Conservation (phyloP, 106 monocot genomes). For the Platanthera guangdongensis region DNA sequence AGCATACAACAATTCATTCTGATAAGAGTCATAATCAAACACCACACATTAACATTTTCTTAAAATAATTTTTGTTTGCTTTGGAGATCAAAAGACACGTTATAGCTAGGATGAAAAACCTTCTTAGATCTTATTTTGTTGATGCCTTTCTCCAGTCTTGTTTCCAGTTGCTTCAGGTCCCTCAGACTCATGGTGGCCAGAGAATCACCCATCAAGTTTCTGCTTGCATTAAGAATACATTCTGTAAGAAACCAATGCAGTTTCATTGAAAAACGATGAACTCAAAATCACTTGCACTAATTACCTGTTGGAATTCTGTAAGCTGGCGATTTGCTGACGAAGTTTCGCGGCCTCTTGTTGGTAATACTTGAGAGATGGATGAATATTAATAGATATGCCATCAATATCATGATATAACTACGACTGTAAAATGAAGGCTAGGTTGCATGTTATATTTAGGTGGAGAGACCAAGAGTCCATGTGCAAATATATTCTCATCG, state of each 20-base stretch:
- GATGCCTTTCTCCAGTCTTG: slow-evolving; percentile 23
- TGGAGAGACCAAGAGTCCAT: no score
- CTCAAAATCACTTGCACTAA: neutral
- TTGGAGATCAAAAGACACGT: neutral
- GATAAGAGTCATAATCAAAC: neutral
- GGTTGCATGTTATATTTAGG: neutral
- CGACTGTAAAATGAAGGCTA: neutral
- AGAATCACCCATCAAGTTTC: slow-evolving; percentile 23
- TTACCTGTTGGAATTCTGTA: slow-evolving; percentile 25
- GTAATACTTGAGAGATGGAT: slow-evolving; percentile 9
- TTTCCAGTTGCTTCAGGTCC: slow-evolving; percentile 26
- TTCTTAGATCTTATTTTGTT: slow-evolving; percentile 26
- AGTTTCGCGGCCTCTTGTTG: slow-evolving; percentile 23
- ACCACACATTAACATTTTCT: neutral
- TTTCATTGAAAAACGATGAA: no score
- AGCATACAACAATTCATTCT: slow-evolving; percentile 34
- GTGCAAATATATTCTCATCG: no score
- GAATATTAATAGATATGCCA: neutral
- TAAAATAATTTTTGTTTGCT: neutral
- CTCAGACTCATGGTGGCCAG: slow-evolving; percentile 15
- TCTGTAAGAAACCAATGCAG: neutral
- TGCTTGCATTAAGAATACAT: neutral
- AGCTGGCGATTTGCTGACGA: slow-evolving; percentile 19
- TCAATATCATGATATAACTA: neutral
- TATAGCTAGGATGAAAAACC: neutral